Base-by-base conservation (phyloP, 805 yeast species). In the Starmerella stigmatis region DNA sequence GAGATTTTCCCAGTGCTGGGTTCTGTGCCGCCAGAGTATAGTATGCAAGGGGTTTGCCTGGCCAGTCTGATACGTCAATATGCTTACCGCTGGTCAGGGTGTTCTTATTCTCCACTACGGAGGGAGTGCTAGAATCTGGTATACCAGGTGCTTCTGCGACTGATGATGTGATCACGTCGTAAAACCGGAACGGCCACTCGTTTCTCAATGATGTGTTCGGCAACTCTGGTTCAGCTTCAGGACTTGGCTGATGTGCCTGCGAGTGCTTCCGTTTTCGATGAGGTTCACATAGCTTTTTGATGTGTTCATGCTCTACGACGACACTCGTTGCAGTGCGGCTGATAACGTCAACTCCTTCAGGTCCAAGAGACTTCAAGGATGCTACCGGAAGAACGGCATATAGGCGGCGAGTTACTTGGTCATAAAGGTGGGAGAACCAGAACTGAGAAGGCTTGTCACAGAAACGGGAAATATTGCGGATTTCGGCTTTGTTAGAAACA, bases 371-470 rank as follows among this genome's bases (percentile, higher is more conserved):
- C 23, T 43, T 38, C 39, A 51, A 5, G 16, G 36, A n/a, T 10
- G 27, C 5, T 12, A 37, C 38, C 12, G 83, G 75, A 30, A 85
- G 63, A 20, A 86, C 76, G 48, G 83, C 94, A 61, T 81, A 92
- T 63, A 83, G 78, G 52, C 79, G 77, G 55, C 79, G 73, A 75
- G 88, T 85, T 62, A 85, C 84, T 44, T 94, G 66, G 62, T 89
- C 96, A 62, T 78, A 92, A 30, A 89, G 68, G 59, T 80, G 79
- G 53, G 83, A 88, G 58, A 85, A 86, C 70, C 86, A 89, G 60
- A 89, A 89, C 42, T 73, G 68, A 59, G 81, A 78, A 2, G 95
- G 84, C 22, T 60, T 60, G 31, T 67, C 64, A 36, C 78, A 67
- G 61, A 72, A 83, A 6, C 61, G 65, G 30, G 73, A 79, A 15